Evolutionary conservation across 176 grass and related monocot genomes (phyloP).

Genomic region (Paspalum vaginatum): DNA sequence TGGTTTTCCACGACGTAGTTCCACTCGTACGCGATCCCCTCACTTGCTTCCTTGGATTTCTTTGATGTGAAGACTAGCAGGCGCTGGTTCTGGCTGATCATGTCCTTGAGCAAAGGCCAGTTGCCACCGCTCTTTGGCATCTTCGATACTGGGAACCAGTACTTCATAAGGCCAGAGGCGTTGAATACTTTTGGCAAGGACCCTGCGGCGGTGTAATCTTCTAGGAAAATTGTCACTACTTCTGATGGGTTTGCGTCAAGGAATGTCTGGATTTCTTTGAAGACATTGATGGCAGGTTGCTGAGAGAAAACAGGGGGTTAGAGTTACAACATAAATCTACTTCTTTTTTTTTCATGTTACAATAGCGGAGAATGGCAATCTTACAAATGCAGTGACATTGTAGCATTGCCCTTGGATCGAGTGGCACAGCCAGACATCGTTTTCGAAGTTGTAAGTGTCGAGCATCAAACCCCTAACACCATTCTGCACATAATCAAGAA

Average conservation of each 20-base stretch:
- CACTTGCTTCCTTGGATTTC: constrained; percentile 69
- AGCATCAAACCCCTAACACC: constrained; percentile 93
- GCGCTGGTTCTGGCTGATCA: constrained; percentile 76
- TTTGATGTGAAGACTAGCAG: constrained; percentile 93
- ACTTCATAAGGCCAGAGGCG: constrained; percentile 80
- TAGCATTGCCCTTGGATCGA: constrained; percentile 65
- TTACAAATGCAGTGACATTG: constrained; percentile 84
- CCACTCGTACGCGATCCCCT: constrained; percentile 85
- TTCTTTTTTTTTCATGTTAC: not conserved
- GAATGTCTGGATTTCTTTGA: constrained; percentile 82
- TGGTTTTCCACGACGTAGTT: constrained; percentile 84
- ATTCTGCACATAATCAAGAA: constrained; percentile 63
- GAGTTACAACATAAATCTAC: constrained; percentile 14
- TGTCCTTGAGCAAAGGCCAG: constrained; percentile 90
- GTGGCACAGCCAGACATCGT: constrained; percentile 92
- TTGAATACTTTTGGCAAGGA: constrained; percentile 85
- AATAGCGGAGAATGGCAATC: constrained; percentile 8
- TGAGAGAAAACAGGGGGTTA: constrained; percentile 33
- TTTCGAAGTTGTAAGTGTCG: constrained; percentile 89
- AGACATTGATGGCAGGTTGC: constrained; percentile 80
- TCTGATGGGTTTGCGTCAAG: constrained; percentile 80
- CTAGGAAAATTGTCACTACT: constrained; percentile 85
- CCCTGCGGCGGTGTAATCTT: constrained; percentile 77
- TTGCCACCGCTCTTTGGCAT: constrained; percentile 86
- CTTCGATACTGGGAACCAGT: constrained; percentile 75